Evolutionary conservation across 345 rosid species (phyloP), one percentile per base, ranked within the genome.

Genomic region (Limnanthes douglasii): DNA sequence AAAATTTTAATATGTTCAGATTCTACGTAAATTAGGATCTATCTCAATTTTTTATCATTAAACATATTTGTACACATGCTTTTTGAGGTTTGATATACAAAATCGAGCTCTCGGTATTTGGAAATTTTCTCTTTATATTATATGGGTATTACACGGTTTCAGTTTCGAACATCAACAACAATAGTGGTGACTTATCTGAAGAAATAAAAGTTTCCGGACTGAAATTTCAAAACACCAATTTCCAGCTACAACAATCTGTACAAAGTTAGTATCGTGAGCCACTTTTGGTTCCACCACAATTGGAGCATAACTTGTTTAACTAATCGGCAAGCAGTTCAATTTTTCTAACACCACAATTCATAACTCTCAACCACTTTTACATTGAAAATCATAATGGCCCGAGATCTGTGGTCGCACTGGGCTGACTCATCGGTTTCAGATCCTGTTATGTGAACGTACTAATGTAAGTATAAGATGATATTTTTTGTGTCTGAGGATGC

Each of bases 181-280:
- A n/a, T n/a, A n/a, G n/a, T n/a, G n/a, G n/a, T n/a, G n/a, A n/a
- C n/a, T n/a, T n/a, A n/a, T n/a, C n/a, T n/a, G 96, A 81, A 45
- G 78, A 66, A 54, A 56, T 63, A 41, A 78, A 75, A 6, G 99
- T 81, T 15, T 67, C 8, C 32, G 99, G 99, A 35, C 85, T 92
- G 35, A 94, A 92, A 51, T 78, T 72, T 34, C 94, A 94, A 13
- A 46, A 50, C 99, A 4, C 99, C 99, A 0, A 96, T 74, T 54
- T 78, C 93, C 19, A 85, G 96, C 57, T 92, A 92, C 69, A 75
- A 64, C 67, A 81, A 73, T 39, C 57, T 40, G 8, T 73, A 71
- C 54, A 90, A 78, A 67, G 99, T 80, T 9, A 85, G 30, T 64
- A 74, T 22, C 82, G 83, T 8, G 99, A 85, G 52, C 99, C 96